A percentile compares a stretch with the other conserved stretches of the same genome.
phyloP scores from a whole-genome alignment of 1,139 yeast species.

The Yamadazyma sp. region DNA sequence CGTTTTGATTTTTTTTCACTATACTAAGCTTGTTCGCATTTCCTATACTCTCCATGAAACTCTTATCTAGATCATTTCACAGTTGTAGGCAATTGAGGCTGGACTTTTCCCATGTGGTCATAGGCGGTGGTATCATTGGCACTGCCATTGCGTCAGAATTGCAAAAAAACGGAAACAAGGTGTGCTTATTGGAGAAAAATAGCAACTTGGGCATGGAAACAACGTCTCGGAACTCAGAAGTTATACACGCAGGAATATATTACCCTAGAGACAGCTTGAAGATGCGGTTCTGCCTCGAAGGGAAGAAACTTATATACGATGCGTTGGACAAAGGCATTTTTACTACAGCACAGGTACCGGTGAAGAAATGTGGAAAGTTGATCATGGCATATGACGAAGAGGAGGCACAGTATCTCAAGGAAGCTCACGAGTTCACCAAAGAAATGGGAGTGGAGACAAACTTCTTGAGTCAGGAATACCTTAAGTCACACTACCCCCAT shows the following conservation, averaged over 20 bases:
- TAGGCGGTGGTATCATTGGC: slow-evolving; percentile 92
- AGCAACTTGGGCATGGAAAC: slow-evolving; percentile 71
- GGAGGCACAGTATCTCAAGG: slow-evolving; percentile 60
- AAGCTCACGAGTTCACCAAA: slow-evolving; percentile 50
- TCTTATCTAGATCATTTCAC: slow-evolving; percentile 5
- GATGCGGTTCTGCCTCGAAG: slow-evolving; percentile 68
- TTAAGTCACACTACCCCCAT: slow-evolving; percentile 59
- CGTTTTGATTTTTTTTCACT: too few species aligned
- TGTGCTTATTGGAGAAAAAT: slow-evolving; percentile 71
- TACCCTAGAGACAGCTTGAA: slow-evolving; percentile 71
- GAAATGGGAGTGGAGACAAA: slow-evolving; percentile 58
- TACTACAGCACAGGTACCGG: slow-evolving; percentile 40
- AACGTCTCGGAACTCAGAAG: slow-evolving; percentile 85
- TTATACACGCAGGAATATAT: slow-evolving; percentile 87
- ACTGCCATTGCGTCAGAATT: slow-evolving; percentile 77
- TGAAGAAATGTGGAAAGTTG: slow-evolving; percentile 80
- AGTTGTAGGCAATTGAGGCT: slow-evolving; percentile 9
- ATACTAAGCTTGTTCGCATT: too few species aligned
- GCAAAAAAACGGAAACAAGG: slow-evolving; percentile 42
- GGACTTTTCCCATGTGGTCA: slow-evolving; percentile 76
- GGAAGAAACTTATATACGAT: slow-evolving; percentile 65
- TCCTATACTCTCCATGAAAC: not conserved
- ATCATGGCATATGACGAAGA: slow-evolving; percentile 74
- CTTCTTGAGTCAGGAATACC: slow-evolving; percentile 47
- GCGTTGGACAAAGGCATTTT: slow-evolving; percentile 43